Evolutionary conservation across 116 monocot species (phyloP).

Genomic region (Dioscorea cayenensis): DNA sequence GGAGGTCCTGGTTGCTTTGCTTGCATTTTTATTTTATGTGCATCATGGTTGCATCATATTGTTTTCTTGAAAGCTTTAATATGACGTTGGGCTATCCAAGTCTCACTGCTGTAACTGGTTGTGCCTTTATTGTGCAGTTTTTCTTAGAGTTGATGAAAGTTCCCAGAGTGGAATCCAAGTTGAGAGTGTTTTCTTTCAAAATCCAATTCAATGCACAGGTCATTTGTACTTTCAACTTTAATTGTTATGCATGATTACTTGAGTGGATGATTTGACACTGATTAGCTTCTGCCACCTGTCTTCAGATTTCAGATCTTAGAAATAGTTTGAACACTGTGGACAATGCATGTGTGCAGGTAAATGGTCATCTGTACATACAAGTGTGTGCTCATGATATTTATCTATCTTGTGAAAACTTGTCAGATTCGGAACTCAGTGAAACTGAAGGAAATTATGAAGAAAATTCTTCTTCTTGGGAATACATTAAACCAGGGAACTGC

Average conservation of each 20-base stretch:
- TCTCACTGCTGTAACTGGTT: background rate
- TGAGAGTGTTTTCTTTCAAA: slow-evolving; percentile 87
- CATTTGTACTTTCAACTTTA: background rate
- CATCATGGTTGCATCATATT: background rate
- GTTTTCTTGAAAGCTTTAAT: background rate
- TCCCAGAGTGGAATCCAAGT: slow-evolving; percentile 91
- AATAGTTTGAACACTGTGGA: slow-evolving; percentile 60
- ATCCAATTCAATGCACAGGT: slow-evolving; percentile 92
- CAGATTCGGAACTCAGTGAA: slow-evolving; percentile 87
- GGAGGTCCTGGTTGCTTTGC: background rate
- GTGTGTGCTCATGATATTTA: background rate
- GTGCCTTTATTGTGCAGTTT: slow-evolving; percentile 36
- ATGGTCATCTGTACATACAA: background rate
- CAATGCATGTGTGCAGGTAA: slow-evolving; percentile 79
- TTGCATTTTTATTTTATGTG: background rate
- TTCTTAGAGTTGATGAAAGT: slow-evolving; percentile 97
- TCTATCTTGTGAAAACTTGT: background rate
- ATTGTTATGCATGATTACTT: background rate
- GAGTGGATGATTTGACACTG: background rate
- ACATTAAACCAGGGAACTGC: slow-evolving; percentile 96
- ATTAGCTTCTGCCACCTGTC: background rate
- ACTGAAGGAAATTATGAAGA: slow-evolving; percentile 96
- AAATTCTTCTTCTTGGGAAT: slow-evolving; percentile 87
- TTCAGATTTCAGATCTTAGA: slow-evolving; percentile 72
- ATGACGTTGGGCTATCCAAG: too few relatives aligned